A percentile compares a stretch with the other conserved stretches of the same genome.
Conservation (phyloP, 1,284 basidiomycete species). For the Kwoniella shivajii region DNA sequence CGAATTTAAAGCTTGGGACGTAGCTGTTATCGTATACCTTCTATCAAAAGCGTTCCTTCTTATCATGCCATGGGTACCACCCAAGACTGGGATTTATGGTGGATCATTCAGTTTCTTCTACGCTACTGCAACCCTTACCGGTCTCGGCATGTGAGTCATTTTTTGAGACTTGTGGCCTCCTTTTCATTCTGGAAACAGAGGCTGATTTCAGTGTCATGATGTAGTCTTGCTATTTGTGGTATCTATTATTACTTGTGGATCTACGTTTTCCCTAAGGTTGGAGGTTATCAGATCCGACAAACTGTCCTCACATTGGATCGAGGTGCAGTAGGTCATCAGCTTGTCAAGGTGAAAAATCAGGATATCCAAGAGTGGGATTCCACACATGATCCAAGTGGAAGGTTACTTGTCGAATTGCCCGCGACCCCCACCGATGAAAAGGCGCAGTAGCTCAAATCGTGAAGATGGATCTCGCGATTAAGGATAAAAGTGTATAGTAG, state of each 20-base stretch:
- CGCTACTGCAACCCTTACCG: slow-evolving; percentile 44
- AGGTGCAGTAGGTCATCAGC: slow-evolving; percentile 31
- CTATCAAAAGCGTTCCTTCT: slow-evolving; percentile 56
- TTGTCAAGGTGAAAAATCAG: slow-evolving; percentile 24
- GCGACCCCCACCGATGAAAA: no score
- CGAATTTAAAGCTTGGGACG: slow-evolving; percentile 57
- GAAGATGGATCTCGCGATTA: no score
- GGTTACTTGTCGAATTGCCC: no score
- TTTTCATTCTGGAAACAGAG: no score
- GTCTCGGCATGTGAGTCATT: slow-evolving; percentile 39
- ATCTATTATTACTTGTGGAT: slow-evolving; percentile 55
- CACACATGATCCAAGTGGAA: slow-evolving; percentile 20
- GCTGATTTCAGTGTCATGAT: no score
- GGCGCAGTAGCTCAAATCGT: no score
- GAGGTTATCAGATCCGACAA: slow-evolving; percentile 49
- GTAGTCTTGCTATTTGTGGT: no score
- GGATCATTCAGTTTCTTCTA: slow-evolving; percentile 54
- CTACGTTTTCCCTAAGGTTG: slow-evolving; percentile 42
- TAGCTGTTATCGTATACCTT: slow-evolving; percentile 52
- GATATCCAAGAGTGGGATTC: slow-evolving; percentile 29
- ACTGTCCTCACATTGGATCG: slow-evolving; percentile 41
- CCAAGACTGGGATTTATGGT: slow-evolving; percentile 36
- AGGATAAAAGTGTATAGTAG: no score
- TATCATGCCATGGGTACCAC: slow-evolving; percentile 58
- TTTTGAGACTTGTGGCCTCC: no score